Evolutionary conservation across 495 filamentous ascomycete genomes (phyloP).

Genomic region (Acidiella bohemica): DNA sequence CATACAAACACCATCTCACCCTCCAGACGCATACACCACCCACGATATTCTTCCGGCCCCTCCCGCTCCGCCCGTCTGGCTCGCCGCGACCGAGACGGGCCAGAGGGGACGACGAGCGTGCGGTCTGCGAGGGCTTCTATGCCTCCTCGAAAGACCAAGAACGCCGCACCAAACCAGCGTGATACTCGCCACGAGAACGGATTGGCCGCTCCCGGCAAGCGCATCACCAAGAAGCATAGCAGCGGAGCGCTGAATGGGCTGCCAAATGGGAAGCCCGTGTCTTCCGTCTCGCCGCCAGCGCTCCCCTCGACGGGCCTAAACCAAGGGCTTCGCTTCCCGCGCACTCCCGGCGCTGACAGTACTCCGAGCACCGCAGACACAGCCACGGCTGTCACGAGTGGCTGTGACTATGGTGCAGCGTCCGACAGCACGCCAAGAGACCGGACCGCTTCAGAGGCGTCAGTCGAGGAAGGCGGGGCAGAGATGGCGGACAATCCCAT

Average conservation of each 20-base stretch:
- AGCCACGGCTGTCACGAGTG: conserved; percentile 17
- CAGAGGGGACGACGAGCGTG: conserved; percentile 8
- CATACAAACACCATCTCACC: neutral
- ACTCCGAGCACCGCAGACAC: neutral
- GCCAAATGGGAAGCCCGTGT: conserved; percentile 40
- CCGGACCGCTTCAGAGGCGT: conserved; percentile 10
- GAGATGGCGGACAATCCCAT: conserved; percentile 11
- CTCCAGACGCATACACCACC: neutral
- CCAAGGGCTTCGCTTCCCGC: conserved; percentile 21
- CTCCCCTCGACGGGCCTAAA: conserved; percentile 19
- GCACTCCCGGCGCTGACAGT: conserved; percentile 8
- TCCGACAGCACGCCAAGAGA: conserved; percentile 8
- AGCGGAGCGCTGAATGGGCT: conserved; percentile 46
- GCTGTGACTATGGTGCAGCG: too few species aligned
- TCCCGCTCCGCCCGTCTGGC: conserved; percentile 15
- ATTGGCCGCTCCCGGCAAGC: conserved; percentile 70
- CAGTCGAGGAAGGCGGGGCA: conserved; percentile 11
- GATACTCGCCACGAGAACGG: conserved; percentile 84
- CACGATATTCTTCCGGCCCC: neutral
- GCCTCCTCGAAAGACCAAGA: conserved; percentile 51
- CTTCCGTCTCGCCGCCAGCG: conserved; percentile 32
- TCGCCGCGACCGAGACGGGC: conserved; percentile 17
- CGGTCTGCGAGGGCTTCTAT: conserved; percentile 29
- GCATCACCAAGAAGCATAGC: conserved; percentile 55
- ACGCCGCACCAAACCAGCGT: conserved; percentile 36